Conservation (phyloP, 257 asterid genomes). For the Vinca minor region DNA sequence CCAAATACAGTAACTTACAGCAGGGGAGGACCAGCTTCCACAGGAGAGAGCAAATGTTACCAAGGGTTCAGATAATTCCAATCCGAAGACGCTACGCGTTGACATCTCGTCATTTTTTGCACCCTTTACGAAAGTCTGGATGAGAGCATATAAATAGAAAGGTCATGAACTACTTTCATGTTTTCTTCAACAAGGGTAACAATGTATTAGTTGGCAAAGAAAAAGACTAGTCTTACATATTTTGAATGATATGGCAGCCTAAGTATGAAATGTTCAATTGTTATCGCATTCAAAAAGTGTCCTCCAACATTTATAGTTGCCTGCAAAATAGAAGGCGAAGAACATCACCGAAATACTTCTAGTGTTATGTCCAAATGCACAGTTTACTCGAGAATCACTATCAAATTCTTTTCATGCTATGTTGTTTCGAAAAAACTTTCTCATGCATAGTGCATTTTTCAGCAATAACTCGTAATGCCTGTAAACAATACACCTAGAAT, state of each 20-base stretch:
- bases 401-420: neutral
- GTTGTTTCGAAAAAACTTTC: neutral
- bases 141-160: slow-evolving; percentile 14
- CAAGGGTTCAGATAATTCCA: slow-evolving; percentile 72
- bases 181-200: neutral
- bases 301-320: slow-evolving; percentile 72
- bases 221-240: slow-evolving; percentile 36
- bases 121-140: slow-evolving; percentile 53
- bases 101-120: slow-evolving; percentile 45
- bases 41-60: slow-evolving; percentile 93
- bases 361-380: neutral
- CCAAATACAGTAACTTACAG: slow-evolving; percentile 44
- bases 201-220: neutral
- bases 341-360: neutral
- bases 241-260: slow-evolving; percentile 73
- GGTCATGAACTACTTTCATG: neutral
- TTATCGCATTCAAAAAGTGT: slow-evolving; percentile 52
- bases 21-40: slow-evolving; percentile 97
- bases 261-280: slow-evolving; percentile 71
- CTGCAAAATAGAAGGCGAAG: slow-evolving; percentile 28
- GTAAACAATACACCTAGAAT: neutral
- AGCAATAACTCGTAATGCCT: neutral
- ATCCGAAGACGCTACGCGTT: slow-evolving; percentile 42
- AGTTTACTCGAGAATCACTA: neutral
- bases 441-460: neutral